Evolutionary conservation across 2,329 filamentous ascomycete species (phyloP), one percentile per base, ranked within the genome.

Genomic region (Gnomoniopsis smithogilvyi): DNA sequence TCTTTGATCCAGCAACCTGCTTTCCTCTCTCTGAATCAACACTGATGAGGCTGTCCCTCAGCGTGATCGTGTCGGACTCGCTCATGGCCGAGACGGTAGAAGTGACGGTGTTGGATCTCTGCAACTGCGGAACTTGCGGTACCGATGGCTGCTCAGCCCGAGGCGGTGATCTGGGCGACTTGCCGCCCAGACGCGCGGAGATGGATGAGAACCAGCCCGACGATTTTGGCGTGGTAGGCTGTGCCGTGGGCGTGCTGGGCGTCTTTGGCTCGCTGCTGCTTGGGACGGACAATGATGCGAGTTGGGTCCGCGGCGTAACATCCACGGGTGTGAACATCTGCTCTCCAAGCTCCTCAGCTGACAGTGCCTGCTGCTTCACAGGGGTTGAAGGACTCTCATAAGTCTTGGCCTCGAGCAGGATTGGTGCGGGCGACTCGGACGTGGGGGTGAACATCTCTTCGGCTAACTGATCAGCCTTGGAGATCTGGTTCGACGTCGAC

Each of bases 41-140:
- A 11, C 56, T 59, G 17, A 51, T 38, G 22, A 53, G 43, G 24
- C 56, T 62, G 17, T 55, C 56, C 51, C 56, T 59, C 22, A 59
- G 26, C 19, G 33, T 47, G 41, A 59, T 51, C 10, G 26, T 49
- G 24, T 58, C 55, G 19, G 46, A 22, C 51, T 51, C 51, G 6
- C 54, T 52, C 22, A 49, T 19, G 43, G 34, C 46, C 15, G 54
- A 54, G 2, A 53, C n/a, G 17, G 8, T 47, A n/a, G 50, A 54
- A 41, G 46, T n/a, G 38, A 58, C 41, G 11, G 54, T 51, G 21
- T 54, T 56, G 47, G 54, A 26, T 21, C 51, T 43, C 17, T 45
- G 34, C 43, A 50, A 43, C 50, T 56, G 46, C 57, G 47, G 21
- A 19, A 56, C 56, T 51, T 46, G 22, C 1, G n/a, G 3, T 17